Evolutionary conservation across 1,139 yeast species (phyloP).

Genomic region (Lodderomyces metapsilosis): DNA sequence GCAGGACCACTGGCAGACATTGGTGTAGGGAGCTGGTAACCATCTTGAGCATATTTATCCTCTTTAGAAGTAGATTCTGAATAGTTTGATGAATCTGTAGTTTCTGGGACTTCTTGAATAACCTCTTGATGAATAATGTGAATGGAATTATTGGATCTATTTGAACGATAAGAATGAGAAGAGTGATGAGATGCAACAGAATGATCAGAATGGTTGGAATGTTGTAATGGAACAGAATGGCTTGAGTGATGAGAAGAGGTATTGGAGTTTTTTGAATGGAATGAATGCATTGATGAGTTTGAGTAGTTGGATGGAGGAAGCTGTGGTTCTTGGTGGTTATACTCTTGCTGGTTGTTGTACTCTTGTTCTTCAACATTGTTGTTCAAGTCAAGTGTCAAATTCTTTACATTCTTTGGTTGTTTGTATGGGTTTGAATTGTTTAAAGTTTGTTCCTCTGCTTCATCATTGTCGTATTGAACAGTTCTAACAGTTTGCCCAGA

Average conservation of each 20-base stretch:
- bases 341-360: background rate
- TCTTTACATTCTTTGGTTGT: slow-evolving; percentile 27
- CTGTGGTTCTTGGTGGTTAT: no score
- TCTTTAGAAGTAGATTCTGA: background rate
- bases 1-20: background rate
- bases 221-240: slow-evolving; percentile 1
- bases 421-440: background rate
- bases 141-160: background rate
- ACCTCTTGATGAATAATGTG: background rate
- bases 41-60: slow-evolving; percentile 6
- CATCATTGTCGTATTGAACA: background rate
- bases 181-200: slow-evolving; percentile 1
- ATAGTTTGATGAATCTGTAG: background rate
- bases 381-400: slow-evolving; percentile 28
- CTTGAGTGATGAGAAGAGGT: background rate
- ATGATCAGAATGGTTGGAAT: slow-evolving; percentile 4
- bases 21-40: slow-evolving; percentile 6
- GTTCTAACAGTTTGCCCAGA: background rate
- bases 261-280: slow-evolving; percentile 3
- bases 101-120: background rate
- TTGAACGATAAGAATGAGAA: background rate
- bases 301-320: background rate
- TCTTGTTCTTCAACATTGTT: slow-evolving; percentile 6
- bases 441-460: background rate
- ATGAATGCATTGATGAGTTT: slow-evolving; percentile 5